phyloP scores from a whole-genome alignment of 805 yeast genomes.

The Candida parachauliodes region DNA sequence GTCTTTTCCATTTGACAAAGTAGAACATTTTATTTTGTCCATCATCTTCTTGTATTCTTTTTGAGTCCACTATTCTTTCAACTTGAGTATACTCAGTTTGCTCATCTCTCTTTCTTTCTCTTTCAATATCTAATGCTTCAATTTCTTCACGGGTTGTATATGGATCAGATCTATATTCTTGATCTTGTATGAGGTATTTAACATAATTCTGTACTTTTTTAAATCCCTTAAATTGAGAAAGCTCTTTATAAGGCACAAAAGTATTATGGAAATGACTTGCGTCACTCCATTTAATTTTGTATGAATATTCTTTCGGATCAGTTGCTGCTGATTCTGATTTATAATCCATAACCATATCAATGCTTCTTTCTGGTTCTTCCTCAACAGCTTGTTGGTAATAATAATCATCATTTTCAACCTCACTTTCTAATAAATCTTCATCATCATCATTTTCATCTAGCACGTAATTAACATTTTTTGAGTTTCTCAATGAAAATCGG shows the following conservation, averaged over 20 bases:
- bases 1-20: conserved; percentile 88
- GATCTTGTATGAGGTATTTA: conserved; percentile 67
- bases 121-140: conserved; percentile 89
- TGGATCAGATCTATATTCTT: conserved; percentile 75
- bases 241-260: conserved; percentile 71
- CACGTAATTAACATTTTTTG: conserved; percentile 66
- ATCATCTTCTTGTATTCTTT: conserved; percentile 61
- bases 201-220: conserved; percentile 89
- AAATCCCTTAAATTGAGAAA: conserved; percentile 62
- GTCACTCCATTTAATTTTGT: conserved; percentile 79
- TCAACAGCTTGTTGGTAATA: conserved; percentile 31
- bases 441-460: conserved; percentile 67
- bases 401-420: conserved; percentile 29
- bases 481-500: conserved; percentile 75
- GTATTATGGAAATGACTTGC: conserved; percentile 91
- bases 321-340: conserved; percentile 32
- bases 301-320: conserved; percentile 54
- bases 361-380: conserved; percentile 30
- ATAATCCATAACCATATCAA: conserved; percentile 41
- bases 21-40: conserved; percentile 72
- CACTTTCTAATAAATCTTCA: conserved; percentile 45
- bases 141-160: conserved; percentile 84
- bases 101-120: conserved; percentile 80
- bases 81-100: conserved; percentile 79
- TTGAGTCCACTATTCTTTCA: conserved; percentile 85